Base-by-base conservation (phyloP, 805 yeast genomes). In the Zygotorulaspora chibaensis region DNA sequence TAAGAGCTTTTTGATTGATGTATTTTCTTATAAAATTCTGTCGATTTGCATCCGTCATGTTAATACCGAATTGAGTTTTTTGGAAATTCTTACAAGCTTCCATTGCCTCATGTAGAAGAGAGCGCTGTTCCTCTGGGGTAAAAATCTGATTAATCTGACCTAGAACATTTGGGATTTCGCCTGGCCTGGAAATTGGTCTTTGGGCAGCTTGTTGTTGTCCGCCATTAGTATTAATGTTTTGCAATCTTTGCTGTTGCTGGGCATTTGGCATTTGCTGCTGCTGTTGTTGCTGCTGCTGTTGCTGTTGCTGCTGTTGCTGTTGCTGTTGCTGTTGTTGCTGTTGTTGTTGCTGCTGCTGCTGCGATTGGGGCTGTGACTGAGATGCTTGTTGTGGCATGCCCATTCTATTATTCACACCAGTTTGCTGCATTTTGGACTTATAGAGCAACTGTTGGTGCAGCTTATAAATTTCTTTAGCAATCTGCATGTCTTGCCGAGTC, bases 381-480 rank as follows among this genome's bases (percentile, higher is more conserved):
- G 50, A 57, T 35, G 51, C 56, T 48, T 49, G 55, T 45, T 53
- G 59, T 27, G 46, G 61, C 44, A 40, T 48, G 54, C 43, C 58
- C 62, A 50, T 70, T 66, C 51, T 67, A 66, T 54, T 71, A 72
- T 54, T 69, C 72, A 37, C 68, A 43, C 55, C 61, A 38, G 57
- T 45, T 42, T 74, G 78, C 48, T 74, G 77, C 47, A 75, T 72
- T 46, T 76, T 72, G 23, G 76, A 56, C 53, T 72, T 58, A 58
- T 71, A 62, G 8, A 81, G 72, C 46, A 81, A 61, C 54, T 80
- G 87, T 47, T 79, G 70, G 62, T 84, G 90, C 41, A 83, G 69
- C 38, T 77, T 74, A 62, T 87, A 87, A 8, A 84, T 79, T 47
- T 79, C 83, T 60, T 79, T 81, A 36, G 86, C 79, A 18, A 76